Evolutionary conservation across 2,329 filamentous ascomycete species (phyloP).

Genomic region (Colletotrichum endophyticum): DNA sequence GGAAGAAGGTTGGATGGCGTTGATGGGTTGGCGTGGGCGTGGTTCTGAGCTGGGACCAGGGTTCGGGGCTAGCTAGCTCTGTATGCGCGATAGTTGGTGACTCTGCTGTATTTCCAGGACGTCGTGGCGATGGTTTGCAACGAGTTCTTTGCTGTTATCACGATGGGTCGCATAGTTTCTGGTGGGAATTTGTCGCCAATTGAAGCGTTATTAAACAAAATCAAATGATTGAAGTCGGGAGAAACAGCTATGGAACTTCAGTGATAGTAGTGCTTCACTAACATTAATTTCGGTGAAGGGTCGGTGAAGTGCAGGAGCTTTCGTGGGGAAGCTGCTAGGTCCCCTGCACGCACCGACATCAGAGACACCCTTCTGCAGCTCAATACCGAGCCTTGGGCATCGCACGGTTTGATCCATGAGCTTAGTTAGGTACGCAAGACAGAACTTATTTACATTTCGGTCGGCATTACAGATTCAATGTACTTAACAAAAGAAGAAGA

Average conservation of each 20-base stretch:
- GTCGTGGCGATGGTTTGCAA: not conserved
- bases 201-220: not conserved
- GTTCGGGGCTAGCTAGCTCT: not conserved
- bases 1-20: not conserved
- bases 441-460: accelerated
- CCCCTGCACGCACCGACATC: not conserved
- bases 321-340: not conserved
- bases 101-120: not conserved
- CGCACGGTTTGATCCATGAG: not conserved
- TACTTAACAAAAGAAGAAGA: not conserved
- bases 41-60: constrained; percentile 1
- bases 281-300: not conserved
- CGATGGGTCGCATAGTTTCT: accelerated
- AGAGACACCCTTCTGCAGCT: not conserved
- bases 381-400: not conserved
- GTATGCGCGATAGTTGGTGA: not conserved
- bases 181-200: accelerated
- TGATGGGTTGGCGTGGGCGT: not conserved
- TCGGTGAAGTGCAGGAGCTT: constrained; percentile 1
- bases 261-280: not conserved
- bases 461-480: accelerated
- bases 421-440: not conserved
- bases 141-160: not conserved
- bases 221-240: accelerated
- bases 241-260: not conserved